Conservation (phyloP, 805 yeast species). For the Priceomyces haplophilus region DNA sequence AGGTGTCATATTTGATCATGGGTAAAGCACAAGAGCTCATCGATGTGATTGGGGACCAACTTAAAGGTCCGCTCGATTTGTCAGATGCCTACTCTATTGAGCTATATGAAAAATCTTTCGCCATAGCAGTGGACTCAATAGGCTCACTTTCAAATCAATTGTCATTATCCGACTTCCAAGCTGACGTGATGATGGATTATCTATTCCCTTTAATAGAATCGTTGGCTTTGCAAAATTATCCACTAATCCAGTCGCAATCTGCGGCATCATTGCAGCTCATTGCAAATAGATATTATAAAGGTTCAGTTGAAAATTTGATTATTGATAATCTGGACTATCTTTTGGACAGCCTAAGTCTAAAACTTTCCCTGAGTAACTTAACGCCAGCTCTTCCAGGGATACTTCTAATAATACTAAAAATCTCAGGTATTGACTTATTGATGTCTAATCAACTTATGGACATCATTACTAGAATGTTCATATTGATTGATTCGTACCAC, state of each 20-base stretch:
- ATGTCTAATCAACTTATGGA: slow-evolving; percentile 61
- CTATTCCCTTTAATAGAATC: slow-evolving; percentile 72
- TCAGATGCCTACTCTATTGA: slow-evolving; percentile 3
- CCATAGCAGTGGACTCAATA: slow-evolving; percentile 47
- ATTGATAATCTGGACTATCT: slow-evolving; percentile 74
- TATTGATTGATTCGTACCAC: slow-evolving; percentile 78
- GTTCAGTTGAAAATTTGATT: slow-evolving; percentile 56
- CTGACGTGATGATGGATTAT: slow-evolving; percentile 62
- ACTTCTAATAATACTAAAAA: slow-evolving; percentile 61
- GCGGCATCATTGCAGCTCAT: slow-evolving; percentile 48
- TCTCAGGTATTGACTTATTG: slow-evolving; percentile 67
- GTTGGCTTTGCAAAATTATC: slow-evolving; percentile 52
- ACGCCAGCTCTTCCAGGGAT: slow-evolving; percentile 73
- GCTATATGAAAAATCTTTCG: slow-evolving; percentile 25
- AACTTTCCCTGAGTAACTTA: slow-evolving; percentile 61
- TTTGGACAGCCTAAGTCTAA: slow-evolving; percentile 71
- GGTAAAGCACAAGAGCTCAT: slow-evolving; percentile 41
- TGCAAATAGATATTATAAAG: slow-evolving; percentile 45
- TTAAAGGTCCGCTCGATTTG: slow-evolving; percentile 4
- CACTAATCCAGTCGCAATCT: slow-evolving; percentile 54
- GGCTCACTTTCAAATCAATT: slow-evolving; percentile 24
- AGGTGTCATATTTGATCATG: slow-evolving; percentile 28
- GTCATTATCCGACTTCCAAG: slow-evolving; percentile 29
- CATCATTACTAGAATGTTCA: slow-evolving; percentile 69
- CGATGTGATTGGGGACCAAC: slow-evolving; percentile 26